Conservation (phyloP, 2,329 filamentous ascomycete genomes). For the Colletotrichum sp. region DNA sequence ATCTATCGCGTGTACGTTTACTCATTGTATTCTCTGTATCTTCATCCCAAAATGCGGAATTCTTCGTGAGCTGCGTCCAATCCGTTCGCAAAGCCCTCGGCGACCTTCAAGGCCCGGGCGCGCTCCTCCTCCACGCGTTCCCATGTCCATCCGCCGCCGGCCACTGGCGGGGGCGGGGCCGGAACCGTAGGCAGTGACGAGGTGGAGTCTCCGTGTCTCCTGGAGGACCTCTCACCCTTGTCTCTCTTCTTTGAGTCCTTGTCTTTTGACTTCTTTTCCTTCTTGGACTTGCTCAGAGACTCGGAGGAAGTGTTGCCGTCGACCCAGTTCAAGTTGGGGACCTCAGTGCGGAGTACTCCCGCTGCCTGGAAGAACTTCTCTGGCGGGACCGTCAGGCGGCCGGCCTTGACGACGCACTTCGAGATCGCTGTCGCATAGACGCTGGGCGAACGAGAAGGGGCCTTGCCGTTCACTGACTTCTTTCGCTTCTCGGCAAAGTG, state of each 20-base stretch:
- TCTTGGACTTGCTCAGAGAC: neutral
- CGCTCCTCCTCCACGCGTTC: slow-evolving; percentile 10
- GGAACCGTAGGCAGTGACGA: neutral
- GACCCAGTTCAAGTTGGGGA: neutral
- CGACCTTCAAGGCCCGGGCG: neutral
- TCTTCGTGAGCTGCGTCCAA: slow-evolving; percentile 9
- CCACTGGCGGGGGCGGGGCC: neutral
- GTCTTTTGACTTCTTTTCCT: neutral
- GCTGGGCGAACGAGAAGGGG: slow-evolving; percentile 12
- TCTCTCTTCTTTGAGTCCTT: neutral
- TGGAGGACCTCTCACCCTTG: neutral
- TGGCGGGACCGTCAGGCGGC: slow-evolving; percentile 83
- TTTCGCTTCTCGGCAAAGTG: slow-evolving; percentile 31
- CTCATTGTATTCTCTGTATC: neutral
- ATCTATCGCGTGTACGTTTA: neutral
- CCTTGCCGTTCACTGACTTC: slow-evolving; percentile 46
- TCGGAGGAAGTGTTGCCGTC: neutral
- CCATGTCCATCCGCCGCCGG: slow-evolving; percentile 10
- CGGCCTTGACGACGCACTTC: slow-evolving; percentile 85
- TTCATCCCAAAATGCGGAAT: neutral
- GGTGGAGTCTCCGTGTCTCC: neutral
- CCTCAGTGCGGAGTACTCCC: neutral
- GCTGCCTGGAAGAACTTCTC: slow-evolving; percentile 11
- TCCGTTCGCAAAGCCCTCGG: slow-evolving; percentile 1
- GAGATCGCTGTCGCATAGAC: slow-evolving; percentile 70